These are phyloP conservation scores for Bipolaris victoriae DNA, from an alignment of 2,329 filamentous ascomycete species.

Conservation along the genomic window DNA sequence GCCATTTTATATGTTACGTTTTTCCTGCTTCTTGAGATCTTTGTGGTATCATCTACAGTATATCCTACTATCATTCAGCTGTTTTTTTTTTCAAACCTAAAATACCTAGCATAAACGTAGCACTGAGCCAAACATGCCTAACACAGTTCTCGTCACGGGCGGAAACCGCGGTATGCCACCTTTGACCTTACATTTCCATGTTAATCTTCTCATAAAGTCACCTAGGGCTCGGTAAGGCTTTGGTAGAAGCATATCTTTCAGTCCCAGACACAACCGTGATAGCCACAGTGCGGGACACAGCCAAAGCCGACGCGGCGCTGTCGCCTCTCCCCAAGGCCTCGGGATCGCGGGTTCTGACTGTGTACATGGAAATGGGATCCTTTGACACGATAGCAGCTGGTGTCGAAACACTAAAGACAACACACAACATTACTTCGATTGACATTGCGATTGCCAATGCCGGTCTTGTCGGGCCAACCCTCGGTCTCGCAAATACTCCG, in stretches of 20 bases:
- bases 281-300: constrained; percentile 48
- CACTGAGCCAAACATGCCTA: neutral
- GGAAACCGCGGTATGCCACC: constrained; percentile 36
- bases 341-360: constrained; percentile 4
- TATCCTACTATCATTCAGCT: neutral
- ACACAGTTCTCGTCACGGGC: constrained; percentile 40
- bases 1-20: too few relatives aligned
- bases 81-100: neutral
- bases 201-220: neutral
- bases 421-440: neutral
- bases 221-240: constrained; percentile 46
- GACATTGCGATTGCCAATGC: constrained; percentile 1
- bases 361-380: constrained; percentile 21
- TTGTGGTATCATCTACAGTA: neutral
- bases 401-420: neutral
- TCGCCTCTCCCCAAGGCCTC: constrained; percentile 5
- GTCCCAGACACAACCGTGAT: constrained; percentile 50
- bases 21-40: neutral
- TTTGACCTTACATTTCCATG: neutral
- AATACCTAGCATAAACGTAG: neutral
- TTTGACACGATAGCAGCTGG: constrained; percentile 32
- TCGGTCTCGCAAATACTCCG: neutral
- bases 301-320: constrained; percentile 32
- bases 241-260: constrained; percentile 45
- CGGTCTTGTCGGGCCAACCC: neutral